Conservation (phyloP, 257 asterid species). For the Handroanthus guayacan region DNA sequence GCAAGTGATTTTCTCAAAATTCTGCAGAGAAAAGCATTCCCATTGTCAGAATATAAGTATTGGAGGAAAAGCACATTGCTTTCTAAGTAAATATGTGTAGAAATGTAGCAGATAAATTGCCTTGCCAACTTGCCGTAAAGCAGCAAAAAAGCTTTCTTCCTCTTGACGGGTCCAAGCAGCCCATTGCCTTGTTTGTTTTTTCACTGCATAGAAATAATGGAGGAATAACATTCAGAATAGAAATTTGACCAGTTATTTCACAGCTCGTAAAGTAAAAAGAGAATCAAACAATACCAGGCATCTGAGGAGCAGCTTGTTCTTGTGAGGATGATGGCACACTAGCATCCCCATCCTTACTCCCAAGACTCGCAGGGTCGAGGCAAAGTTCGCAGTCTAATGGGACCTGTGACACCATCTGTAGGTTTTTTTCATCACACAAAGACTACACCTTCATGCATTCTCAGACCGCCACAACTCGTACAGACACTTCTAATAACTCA, state of each 20-base stretch:
- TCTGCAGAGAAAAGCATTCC: constrained; percentile 54
- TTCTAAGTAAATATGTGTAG: constrained; percentile 26
- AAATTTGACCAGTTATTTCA: constrained; percentile 20
- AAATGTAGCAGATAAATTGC: constrained; percentile 49
- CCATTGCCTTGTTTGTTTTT: constrained; percentile 95
- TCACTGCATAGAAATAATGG: constrained; percentile 50
- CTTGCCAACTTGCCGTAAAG: constrained; percentile 99
- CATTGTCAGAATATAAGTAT: constrained; percentile 32
- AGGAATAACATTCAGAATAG: constrained; percentile 31
- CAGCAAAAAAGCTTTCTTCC: constrained; percentile 94
- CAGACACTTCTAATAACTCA: constrained; percentile 15
- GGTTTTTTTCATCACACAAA: constrained; percentile 41
- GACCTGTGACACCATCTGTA: constrained; percentile 69
- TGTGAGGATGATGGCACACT: constrained; percentile 54
- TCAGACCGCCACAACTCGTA: constrained; percentile 25
- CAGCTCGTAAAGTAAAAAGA: constrained; percentile 28
- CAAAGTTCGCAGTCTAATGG: constrained; percentile 55
- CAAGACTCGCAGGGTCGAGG: constrained; percentile 54
- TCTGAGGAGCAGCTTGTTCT: constrained; percentile 55
- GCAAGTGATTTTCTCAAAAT: constrained; percentile 88
- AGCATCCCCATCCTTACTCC: constrained; percentile 56
- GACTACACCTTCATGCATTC: constrained; percentile 39
- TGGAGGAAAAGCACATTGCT: constrained; percentile 20
- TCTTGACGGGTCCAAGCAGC: constrained; percentile 99
- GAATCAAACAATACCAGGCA: constrained; percentile 57